Evolutionary conservation across 176 grass and related monocot genomes (phyloP).

Genomic region (Juncus inflexus): DNA sequence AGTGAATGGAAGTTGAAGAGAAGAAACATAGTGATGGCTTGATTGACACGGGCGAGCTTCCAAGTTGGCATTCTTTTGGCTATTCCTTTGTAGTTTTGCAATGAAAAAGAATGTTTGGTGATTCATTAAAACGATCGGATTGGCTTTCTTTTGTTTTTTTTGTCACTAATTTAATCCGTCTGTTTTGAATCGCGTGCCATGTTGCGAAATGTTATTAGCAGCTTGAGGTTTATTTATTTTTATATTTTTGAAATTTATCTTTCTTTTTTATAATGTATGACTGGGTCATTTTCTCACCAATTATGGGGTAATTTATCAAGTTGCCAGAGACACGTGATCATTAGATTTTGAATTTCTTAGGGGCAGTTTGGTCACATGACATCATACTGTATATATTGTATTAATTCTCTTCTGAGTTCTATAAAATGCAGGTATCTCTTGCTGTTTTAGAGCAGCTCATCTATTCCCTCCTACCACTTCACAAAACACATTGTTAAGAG

Average conservation of each 20-base stretch:
- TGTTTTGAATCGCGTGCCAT: conserved; percentile 11
- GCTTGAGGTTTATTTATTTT: conserved; percentile 1
- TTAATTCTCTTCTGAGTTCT: conserved; percentile 4
- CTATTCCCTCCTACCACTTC: neutral
- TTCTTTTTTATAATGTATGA: neutral
- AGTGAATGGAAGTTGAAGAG: neutral
- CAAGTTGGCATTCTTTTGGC: conserved; percentile 20
- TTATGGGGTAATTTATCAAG: neutral
- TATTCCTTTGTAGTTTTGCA: conserved; percentile 24
- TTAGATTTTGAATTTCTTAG: neutral
- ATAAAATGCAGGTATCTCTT: neutral
- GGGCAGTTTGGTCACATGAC: neutral
- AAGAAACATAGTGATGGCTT: conserved; percentile 13
- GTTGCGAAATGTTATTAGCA: conserved; percentile 16
- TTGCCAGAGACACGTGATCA: conserved; percentile 19
- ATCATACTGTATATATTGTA: neutral
- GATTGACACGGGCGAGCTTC: conserved; percentile 7
- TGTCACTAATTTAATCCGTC: neutral
- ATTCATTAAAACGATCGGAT: conserved; percentile 22
- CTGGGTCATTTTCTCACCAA: neutral
- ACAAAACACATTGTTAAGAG: neutral
- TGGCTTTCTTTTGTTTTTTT: conserved; percentile 26
- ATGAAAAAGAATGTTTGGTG: conserved; percentile 27
- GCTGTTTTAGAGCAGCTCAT: neutral
- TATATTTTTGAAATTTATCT: conserved; percentile 6